These are phyloP conservation scores for Clavispora asparagi DNA, from an alignment of 805 yeast genomes.

Conservation along the genomic window DNA sequence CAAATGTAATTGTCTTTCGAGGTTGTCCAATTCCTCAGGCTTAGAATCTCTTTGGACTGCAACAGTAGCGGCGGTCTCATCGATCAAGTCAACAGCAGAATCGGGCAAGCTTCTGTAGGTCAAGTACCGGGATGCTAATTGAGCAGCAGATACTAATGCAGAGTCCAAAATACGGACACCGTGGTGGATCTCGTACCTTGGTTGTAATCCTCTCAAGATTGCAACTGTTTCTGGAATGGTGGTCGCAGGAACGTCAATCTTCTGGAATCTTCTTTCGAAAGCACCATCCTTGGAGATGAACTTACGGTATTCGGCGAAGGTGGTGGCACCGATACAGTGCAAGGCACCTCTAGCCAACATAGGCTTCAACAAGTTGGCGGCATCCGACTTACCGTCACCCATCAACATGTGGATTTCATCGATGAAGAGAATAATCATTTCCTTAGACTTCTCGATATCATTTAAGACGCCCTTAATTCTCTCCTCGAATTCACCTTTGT, in stretches of 20 bases:
- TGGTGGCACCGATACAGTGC: constrained; percentile 98
- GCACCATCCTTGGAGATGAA: constrained; percentile 96
- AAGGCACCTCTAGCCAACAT: constrained; percentile 94
- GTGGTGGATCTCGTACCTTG: constrained; percentile 92
- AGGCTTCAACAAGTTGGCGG: constrained; percentile 94
- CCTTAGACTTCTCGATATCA: constrained; percentile 85
- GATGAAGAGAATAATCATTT: constrained; percentile 82
- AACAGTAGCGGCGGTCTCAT: constrained; percentile 92
- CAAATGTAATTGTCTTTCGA: constrained; percentile 88
- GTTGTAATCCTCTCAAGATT: constrained; percentile 91
- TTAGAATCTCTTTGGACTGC: constrained; percentile 98
- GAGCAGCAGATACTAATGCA: constrained; percentile 92
- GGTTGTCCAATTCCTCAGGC: constrained; percentile 92
- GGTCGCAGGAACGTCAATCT: constrained; percentile 93
- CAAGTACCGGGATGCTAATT: constrained; percentile 86
- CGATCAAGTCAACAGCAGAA: constrained; percentile 93
- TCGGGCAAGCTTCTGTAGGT: constrained; percentile 96
- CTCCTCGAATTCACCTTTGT: constrained; percentile 98
- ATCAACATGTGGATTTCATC: constrained; percentile 99
- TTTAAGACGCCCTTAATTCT: constrained; percentile 93
- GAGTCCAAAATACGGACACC: constrained; percentile 95
- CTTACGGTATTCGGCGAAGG: constrained; percentile 89
- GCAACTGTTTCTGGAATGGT: constrained; percentile 91
- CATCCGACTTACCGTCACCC: constrained; percentile 98
- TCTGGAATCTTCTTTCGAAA: constrained; percentile 96